Percentiles rank a stretch among this genome's conserved stretches.
Conservation (phyloP, 768 basidiomycete genomes). For the Chalciporus piperatus region DNA sequence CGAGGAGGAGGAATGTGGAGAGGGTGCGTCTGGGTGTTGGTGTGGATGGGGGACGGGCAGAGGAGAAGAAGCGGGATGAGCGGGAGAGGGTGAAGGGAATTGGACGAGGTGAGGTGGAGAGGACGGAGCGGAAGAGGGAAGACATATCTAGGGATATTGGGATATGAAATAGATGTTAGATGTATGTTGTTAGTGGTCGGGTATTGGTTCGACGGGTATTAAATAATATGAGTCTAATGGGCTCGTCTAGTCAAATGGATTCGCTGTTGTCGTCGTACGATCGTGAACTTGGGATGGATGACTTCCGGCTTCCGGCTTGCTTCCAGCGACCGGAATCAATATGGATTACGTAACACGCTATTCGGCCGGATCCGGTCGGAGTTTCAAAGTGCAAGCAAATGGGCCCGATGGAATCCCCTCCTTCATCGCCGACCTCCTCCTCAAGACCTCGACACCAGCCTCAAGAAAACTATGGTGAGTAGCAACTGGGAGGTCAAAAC, state of each 20-base stretch:
- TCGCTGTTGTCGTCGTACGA: too few species aligned
- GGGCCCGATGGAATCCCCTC: neutral
- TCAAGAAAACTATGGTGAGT: conserved; percentile 62
- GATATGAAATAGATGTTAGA: neutral
- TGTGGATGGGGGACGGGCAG: neutral
- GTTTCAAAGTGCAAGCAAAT: conserved; percentile 6
- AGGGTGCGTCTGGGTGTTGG: conserved; percentile 6
- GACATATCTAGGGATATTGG: neutral
- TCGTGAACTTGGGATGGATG: too few species aligned
- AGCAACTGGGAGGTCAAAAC: conserved; percentile 10
- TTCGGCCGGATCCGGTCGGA: conserved; percentile 27
- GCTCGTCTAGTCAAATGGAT: too few species aligned
- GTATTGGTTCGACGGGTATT: too few species aligned
- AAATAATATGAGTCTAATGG: too few species aligned
- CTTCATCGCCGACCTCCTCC: conserved; percentile 1
- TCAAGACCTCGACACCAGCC: conserved; percentile 27
- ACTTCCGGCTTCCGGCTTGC: neutral
- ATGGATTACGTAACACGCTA: conserved; percentile 12
- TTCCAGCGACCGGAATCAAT: too few species aligned
- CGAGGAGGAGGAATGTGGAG: conserved; percentile 17
- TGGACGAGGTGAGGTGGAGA: neutral
- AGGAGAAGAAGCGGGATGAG: conserved; percentile 18
- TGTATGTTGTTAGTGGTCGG: neutral
- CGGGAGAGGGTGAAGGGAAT: neutral
- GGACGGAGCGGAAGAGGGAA: conserved; percentile 8